Percentiles rank a stretch among this genome's conserved stretches.
Evolutionary conservation across 1,284 basidiomycete genomes (phyloP).

Genomic region (Rhodotorula sp.): DNA sequence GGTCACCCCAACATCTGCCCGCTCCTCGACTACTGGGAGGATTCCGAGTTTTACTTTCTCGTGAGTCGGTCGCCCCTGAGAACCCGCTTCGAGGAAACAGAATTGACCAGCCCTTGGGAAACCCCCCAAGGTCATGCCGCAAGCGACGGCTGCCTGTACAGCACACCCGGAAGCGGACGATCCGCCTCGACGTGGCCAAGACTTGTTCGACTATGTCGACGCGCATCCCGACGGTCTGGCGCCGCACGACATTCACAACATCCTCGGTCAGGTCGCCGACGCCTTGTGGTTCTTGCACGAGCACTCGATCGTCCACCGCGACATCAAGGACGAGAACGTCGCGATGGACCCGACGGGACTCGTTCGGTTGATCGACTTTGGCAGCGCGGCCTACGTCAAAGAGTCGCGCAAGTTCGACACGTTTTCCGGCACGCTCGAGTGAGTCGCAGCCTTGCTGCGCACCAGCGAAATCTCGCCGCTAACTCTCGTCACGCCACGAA

Average conservation of each 20-base stretch:
- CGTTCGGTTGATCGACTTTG: slow-evolving; percentile 83
- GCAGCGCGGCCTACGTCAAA: slow-evolving; percentile 46
- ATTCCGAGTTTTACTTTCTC: slow-evolving; percentile 93
- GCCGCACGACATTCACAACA: slow-evolving; percentile 70
- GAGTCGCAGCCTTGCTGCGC: slow-evolving; percentile 3
- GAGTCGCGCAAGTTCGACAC: slow-evolving; percentile 47
- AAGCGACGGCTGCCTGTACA: slow-evolving; percentile 26
- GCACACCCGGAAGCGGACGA: slow-evolving; percentile 44
- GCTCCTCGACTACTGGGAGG: slow-evolving; percentile 95
- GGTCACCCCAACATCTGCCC: slow-evolving; percentile 91
- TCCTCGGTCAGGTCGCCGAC: slow-evolving; percentile 91
- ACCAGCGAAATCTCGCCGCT: background rate
- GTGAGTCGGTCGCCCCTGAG: slow-evolving; percentile 43
- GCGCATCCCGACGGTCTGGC: slow-evolving; percentile 80
- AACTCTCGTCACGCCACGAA: slow-evolving; percentile 33
- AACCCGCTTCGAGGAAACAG: too few relatives aligned
- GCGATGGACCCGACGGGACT: slow-evolving; percentile 55
- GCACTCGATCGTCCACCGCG: slow-evolving; percentile 92
- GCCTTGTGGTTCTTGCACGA: slow-evolving; percentile 86
- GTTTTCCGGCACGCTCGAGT: slow-evolving; percentile 48
- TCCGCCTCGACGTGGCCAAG: slow-evolving; percentile 54
- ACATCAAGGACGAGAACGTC: slow-evolving; percentile 98
- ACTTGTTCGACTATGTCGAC: slow-evolving; percentile 95
- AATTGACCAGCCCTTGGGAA: background rate
- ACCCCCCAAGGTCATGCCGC: slow-evolving; percentile 33